A percentile compares a stretch with the other conserved stretches of the same genome.
These are phyloP conservation scores for Emergomyces africanus DNA, from an alignment of 2,329 filamentous ascomycete species.

Conservation along the genomic window DNA sequence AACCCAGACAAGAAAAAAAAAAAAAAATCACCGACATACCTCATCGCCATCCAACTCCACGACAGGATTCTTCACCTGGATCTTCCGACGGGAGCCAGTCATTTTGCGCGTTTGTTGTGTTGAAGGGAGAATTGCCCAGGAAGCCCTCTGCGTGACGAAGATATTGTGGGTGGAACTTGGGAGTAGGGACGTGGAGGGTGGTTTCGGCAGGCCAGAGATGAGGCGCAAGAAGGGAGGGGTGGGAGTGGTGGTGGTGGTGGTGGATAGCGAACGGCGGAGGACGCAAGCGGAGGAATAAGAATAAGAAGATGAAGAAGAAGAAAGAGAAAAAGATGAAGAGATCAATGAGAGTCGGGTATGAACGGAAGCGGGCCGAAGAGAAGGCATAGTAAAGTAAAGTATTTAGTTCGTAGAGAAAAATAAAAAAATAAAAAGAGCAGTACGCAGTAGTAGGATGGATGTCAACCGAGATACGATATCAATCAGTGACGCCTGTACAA, in stretches of 20 bases:
- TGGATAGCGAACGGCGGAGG: conserved; percentile 5
- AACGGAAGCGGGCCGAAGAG: conserved; percentile 28
- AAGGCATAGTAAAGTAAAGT: conserved; percentile 22
- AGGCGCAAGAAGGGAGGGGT: conserved; percentile 11
- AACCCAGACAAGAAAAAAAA: conserved; percentile 47
- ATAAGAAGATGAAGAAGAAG: conserved; percentile 10
- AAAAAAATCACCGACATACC: conserved; percentile 20
- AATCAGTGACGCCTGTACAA: neutral
- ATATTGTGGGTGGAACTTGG: conserved; percentile 8
- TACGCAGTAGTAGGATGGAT: neutral
- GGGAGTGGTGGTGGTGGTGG: conserved; percentile 13
- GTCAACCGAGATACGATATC: conserved; percentile 7
- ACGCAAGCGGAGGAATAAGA: conserved; percentile 7
- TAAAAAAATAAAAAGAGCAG: too few species aligned
- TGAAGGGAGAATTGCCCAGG: conserved; percentile 1
- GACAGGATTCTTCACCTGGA: conserved; percentile 98
- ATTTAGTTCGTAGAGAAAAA: neutral
- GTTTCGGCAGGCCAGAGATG: neutral
- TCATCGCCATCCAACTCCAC: conserved; percentile 90
- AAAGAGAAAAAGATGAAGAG: conserved; percentile 12
- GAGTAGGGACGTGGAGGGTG: conserved; percentile 13
- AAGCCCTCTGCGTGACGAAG: conserved; percentile 1
- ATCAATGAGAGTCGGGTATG: conserved; percentile 23
- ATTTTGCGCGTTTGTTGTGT: conserved; percentile 32
- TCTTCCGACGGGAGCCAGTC: conserved; percentile 53